Base-by-base conservation (phyloP, 139 green algal species). In the Chlamydomonas incerta region DNA sequence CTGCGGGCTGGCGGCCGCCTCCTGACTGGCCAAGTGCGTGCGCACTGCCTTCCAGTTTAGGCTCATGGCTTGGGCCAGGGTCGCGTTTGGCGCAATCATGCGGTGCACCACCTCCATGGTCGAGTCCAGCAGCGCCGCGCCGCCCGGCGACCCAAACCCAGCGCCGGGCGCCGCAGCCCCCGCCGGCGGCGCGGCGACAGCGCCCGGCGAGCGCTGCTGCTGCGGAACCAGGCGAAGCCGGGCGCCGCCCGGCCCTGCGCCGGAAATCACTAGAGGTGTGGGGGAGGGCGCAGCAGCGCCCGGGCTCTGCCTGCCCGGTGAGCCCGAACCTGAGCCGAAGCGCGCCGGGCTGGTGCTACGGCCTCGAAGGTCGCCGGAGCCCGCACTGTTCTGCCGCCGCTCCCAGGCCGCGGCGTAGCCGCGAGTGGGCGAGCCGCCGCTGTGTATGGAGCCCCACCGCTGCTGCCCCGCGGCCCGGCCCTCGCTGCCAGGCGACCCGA, bases 81-180 rank as follows among this genome's bases (percentile, higher is more conserved):
- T 74, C 6, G 60, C 60, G 46, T 83, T 83, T 26, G 76, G 76
- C 62, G 76, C 62, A 20, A 83, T 63, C 14, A 47, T 26, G 18
- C 63, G 28, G 20, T 73, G 76, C 15, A 83, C 76, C 37, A n/a
- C 76, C 37, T 72, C 76, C 62, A 83, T 37, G 6, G 76, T 73
- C 18, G 37, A 37, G 26, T 73, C 76, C 6, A 83, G 58, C 28
- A 83, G 41, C 17, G 15, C 47, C 1, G 28, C 37, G 24, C 35
- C 55, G 8, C 72, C n/a, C 3, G 41, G 15, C 9, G 37, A 57
- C 10, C 68, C 24, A 8, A 3, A 23, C 29, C 74, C 74, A 29
- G 34, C 57, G 1, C 74, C 11, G 37, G 31, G 52, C 14, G 33
- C 74, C 10, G 31, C 74, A 41, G 31, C 34, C 17, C n/a, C 34